A percentile compares a stretch with the other conserved stretches of the same genome.
phyloP scores from a whole-genome alignment of 768 basidiomycete genomes.

The Jaapia argillacea region DNA sequence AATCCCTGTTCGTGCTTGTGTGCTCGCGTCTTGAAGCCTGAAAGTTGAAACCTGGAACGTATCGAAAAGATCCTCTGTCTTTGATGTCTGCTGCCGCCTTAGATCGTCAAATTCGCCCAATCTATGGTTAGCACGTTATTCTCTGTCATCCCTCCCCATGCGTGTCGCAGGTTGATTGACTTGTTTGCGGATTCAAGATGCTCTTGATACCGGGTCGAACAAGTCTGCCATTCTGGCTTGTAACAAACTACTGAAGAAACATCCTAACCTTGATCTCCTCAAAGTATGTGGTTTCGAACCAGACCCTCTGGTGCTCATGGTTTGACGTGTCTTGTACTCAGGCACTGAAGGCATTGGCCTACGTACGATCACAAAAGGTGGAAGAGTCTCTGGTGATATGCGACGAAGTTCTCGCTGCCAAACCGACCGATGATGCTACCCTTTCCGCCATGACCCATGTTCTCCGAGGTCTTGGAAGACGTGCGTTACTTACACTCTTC shows the following conservation, averaged over 20 bases:
- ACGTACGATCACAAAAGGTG: constrained; percentile 76
- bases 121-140: constrained; percentile 51
- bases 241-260: constrained; percentile 83
- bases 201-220: constrained; percentile 77
- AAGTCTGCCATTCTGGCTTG: constrained; percentile 80
- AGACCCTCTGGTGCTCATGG: not conserved
- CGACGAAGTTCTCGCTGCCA: constrained; percentile 68
- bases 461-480: constrained; percentile 66
- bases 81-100: constrained; percentile 46
- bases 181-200: constrained; percentile 37
- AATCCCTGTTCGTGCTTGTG: too few relatives aligned
- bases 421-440: constrained; percentile 64
- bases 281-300: constrained; percentile 34
- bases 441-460: constrained; percentile 81
- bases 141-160: not conserved
- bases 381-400: constrained; percentile 74
- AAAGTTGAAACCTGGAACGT: too few relatives aligned
- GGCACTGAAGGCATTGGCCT: constrained; percentile 79
- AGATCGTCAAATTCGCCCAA: constrained; percentile 78
- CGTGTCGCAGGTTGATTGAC: not conserved
- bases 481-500: constrained; percentile 20
- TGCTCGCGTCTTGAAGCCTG: too few relatives aligned
- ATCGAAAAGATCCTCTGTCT: constrained; percentile 3
- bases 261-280: constrained; percentile 61
- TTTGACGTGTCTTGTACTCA: constrained; percentile 18